Evolutionary conservation across 2,329 filamentous ascomycete genomes (phyloP).

Genomic region (Reticulascus tulasneorum): DNA sequence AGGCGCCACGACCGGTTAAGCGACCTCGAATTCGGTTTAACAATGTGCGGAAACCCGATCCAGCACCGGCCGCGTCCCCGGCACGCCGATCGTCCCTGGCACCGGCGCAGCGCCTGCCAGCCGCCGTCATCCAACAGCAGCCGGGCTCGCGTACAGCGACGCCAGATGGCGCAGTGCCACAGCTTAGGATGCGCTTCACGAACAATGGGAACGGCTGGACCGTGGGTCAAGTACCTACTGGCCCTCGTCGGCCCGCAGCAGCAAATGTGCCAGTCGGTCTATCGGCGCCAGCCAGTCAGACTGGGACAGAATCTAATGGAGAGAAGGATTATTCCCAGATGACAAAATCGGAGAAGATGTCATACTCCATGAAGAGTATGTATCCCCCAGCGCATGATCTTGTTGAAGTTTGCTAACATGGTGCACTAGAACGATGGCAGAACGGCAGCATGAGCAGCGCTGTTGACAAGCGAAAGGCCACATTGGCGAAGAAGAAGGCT

Average conservation of each 20-base stretch:
- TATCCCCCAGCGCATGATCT: constrained; percentile 2
- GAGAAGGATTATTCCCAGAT: constrained; percentile 57
- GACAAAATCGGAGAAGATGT: constrained; percentile 65
- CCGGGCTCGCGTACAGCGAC: not conserved
- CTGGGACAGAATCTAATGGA: constrained; percentile 27
- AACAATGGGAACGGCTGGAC: constrained; percentile 10
- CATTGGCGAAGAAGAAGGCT: constrained; percentile 55
- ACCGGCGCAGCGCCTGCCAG: no score
- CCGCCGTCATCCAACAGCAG: no score
- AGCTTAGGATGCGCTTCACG: constrained; percentile 9
- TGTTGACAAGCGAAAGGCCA: constrained; percentile 58
- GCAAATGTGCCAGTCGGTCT: no score
- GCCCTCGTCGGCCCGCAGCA: constrained; percentile 10
- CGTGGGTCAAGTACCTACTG: not conserved
- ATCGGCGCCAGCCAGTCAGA: constrained; percentile 13
- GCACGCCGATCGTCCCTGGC: constrained; percentile 3
- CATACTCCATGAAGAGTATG: constrained; percentile 61
- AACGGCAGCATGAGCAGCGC: constrained; percentile 57
- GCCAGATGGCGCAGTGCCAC: not conserved
- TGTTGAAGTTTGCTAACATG: constrained; percentile 19
- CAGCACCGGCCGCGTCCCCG: constrained; percentile 1
- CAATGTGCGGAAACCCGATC: constrained; percentile 11
- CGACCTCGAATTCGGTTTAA: constrained; percentile 12
- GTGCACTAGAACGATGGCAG: constrained; percentile 49
- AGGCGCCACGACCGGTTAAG: constrained; percentile 32